These are phyloP conservation scores for Gomphus bonarii DNA, from an alignment of 1,284 basidiomycete genomes.

Conservation along the genomic window DNA sequence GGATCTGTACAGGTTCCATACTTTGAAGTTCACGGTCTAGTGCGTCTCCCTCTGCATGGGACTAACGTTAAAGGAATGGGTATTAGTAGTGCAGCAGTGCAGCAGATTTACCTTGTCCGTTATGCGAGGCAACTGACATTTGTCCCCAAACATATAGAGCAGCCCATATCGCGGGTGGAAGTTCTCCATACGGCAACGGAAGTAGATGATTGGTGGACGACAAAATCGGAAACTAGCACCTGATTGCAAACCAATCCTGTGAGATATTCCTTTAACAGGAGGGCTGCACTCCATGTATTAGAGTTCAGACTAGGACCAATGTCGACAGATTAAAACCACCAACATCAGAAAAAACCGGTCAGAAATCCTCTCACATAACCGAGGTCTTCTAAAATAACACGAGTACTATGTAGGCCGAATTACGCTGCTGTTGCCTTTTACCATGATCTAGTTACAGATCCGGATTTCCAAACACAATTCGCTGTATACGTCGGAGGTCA, in stretches of 20 bases:
- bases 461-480: conserved; percentile 82
- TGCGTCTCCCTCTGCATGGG: conserved; percentile 67
- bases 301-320: conserved; percentile 82
- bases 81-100: background rate
- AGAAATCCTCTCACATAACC: conserved; percentile 55
- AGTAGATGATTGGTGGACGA: conserved; percentile 84
- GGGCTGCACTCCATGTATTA: conserved; percentile 86
- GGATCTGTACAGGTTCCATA: conserved; percentile 73
- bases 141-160: conserved; percentile 79
- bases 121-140: conserved; percentile 79
- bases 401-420: conserved; percentile 39
- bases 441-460: conserved; percentile 51
- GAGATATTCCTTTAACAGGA: conserved; percentile 59
- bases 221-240: conserved; percentile 74
- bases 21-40: conserved; percentile 86
- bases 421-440: background rate
- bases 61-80: background rate
- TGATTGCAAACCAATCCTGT: background rate
- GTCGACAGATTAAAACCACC: conserved; percentile 49
- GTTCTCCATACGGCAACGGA: conserved; percentile 81
- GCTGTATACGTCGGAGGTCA: conserved; percentile 29
- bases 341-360: background rate
- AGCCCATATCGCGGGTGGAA: conserved; percentile 89
- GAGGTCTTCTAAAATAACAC: conserved; percentile 67
- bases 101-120: conserved; percentile 80